Base-by-base conservation (phyloP, 116 monocot species). In the Iris pallida region DNA sequence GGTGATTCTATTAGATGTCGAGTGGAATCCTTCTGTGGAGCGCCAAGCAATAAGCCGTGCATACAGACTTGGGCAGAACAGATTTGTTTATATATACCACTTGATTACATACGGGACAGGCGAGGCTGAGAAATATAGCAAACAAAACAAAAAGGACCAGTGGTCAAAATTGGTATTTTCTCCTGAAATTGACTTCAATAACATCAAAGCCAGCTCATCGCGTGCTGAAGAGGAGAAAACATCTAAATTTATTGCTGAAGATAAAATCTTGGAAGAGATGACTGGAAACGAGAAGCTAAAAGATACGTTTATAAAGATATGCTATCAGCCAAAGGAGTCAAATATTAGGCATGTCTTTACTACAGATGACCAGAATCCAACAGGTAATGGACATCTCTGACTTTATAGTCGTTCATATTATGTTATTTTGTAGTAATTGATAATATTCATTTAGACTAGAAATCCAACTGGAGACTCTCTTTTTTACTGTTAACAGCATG, bases 21-120 rank as follows among this genome's bases (percentile, higher is more conserved):
- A 85, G 16, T 94, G 94, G 94, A 94, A 94, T 68, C 94, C 90
- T 5, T 73, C 94, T n/a, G 82, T 83, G 8, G 88, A 85, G 16
- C 73, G 77, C 45, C 94, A 94, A 77, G 94, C 94, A 0, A 82
- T 90, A 19, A 83, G 85, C 53, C 59, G 94, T 20, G 90, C 90
- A 41, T 85, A 76, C 43, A 64, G 90, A 47, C 62, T 90, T 13
- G 94, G 94, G 16, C 94, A 94, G 68, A 12, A 70, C 52, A 94
- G 80, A 70, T 58, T 82, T 45, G 94, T 94, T 0, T 79, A 90
- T 10, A 73, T 83, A 18, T 94, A 90, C 60, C 80, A 79, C 59
- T 65, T 94, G 69, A 79, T 94, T 19, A 78, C 82, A 45, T 64
- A 49, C 51, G 90, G 79, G 48, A 81, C 75, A n/a, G 70, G 78